Evolutionary conservation across 2,329 filamentous ascomycete genomes (phyloP), one percentile per base, ranked within the genome.

Genomic region (Delphinella strobiligena): DNA sequence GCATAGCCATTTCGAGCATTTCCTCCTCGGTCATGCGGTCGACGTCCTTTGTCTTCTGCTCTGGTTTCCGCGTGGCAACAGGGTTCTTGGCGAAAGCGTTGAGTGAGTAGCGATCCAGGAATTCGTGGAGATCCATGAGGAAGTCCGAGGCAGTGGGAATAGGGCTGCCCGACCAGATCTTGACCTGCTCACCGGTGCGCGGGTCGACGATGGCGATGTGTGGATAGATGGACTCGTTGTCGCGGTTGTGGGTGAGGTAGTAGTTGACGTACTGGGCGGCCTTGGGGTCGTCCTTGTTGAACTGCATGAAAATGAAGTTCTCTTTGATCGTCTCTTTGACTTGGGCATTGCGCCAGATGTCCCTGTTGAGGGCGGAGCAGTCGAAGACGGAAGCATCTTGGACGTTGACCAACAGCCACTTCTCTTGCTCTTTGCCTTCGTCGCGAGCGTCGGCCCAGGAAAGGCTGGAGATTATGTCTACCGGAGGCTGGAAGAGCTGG

Each of bases 141-240:
- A 98, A 96, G 11, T 95, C 88, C 8, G 72, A 59, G 0, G 86
- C 66, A 30, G 72, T 73, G 1, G 88, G 80, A 39, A 88, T 83
- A 1, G 88, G 85, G 7, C 75, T 71, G 1, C 89, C 88, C 11
- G 83, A 87, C 89, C 91, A 96, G 1, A 88, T 75, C 65, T 98
- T 98, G 58, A 98, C 84, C 60, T 95, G 87, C 62, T 98, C 91
- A 45, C 91, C 91, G 1, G 91, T 98, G 44, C 91, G 75, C 2
- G 91, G 91, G 52, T 98, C 91, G 45, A 98, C 78, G 46, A 98
- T 94, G 33, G 87, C 86, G 42, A 96, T 91, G 56, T 98, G 88
- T 4, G 91, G 91, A 56, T 93, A 98, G 50, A 88, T 87, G 54
- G 89, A 82, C n/a, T 78, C 73, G 53, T 82, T 82, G 52, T 93